Evolutionary conservation across 1,284 basidiomycete species (phyloP), one percentile per base, ranked within the genome.

Genomic region (Cryptococcus deneoformans): DNA sequence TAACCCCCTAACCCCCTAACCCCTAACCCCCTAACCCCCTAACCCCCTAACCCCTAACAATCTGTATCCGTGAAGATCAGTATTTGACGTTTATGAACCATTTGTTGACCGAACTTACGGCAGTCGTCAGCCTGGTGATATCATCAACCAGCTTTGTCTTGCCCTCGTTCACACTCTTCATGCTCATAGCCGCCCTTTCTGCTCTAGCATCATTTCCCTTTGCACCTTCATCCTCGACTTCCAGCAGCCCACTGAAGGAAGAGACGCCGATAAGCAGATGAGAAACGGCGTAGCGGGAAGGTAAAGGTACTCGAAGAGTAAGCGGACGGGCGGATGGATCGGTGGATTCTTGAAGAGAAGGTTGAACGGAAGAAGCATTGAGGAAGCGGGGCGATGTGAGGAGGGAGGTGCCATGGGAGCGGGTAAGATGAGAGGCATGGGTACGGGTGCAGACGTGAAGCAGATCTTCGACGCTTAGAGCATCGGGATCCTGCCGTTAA

Each of bases 151-250:
- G 52, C 20, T 64, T 60, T 9, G 62, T 56, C 57, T 66, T 66
- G 11, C 65, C 66, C 14, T 71, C 66, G 54, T 74, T 76, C 43
- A 71, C 63, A 35, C 57, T 61, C 5, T 54, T 60, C 7, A 63
- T 65, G 4, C 68, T 65, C 44, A 69, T 45, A 48, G 64, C 60
- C 3, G 67, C 70, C 24, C 71, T 53, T 9, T 38, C 39, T 10
- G 47, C 53, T 55, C 67, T 52, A 11, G 56, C 65, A 20, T 66
- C 65, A 35, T 56, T 44, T 43, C 62, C 63, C 44, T 57, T 63
- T 11, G 62, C 68, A n/a, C 65, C 69, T 45, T 63, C 65, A 57
- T 76, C 74, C 16, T 69, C 68, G 44, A 76, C 70, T 40, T 75
- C 73, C 7, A 76, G 55, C 29, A 69, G 57, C 0, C 74, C 74